A percentile compares a stretch with the other conserved stretches of the same genome.
These are phyloP conservation scores for Brassica napus DNA, from an alignment of 345 rosid genomes.

Conservation along the genomic window Da-Ae NC_063443.1:15702001-15702500, in stretches of 20 bases:
- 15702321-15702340: conserved; percentile 10
- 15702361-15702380: conserved; percentile 87
- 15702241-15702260: conserved; percentile 48
- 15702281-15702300: conserved; percentile 45
- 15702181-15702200: conserved; percentile 44
- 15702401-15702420: conserved; percentile 34
- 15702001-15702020: not conserved
- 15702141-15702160: conserved; percentile 48
- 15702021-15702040: not conserved
- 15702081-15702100: not conserved
- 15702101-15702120: conserved; percentile 25
- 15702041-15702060: not conserved
- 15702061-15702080: not conserved
- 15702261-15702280: conserved; percentile 48
- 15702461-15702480: conserved; percentile 53
- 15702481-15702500: conserved; percentile 32
- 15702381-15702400: conserved; percentile 64
- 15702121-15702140: conserved; percentile 24
- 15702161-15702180: conserved; percentile 31
- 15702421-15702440: not conserved
- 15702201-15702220: conserved; percentile 84
- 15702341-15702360: conserved; percentile 46
- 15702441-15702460: conserved; percentile 41
- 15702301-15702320: not conserved
- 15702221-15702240: conserved; percentile 58